A percentile compares a stretch with the other conserved stretches of the same genome.
Conservation (phyloP, 1,284 basidiomycete genomes). For the Filobasidium uniguttulatum region DNA sequence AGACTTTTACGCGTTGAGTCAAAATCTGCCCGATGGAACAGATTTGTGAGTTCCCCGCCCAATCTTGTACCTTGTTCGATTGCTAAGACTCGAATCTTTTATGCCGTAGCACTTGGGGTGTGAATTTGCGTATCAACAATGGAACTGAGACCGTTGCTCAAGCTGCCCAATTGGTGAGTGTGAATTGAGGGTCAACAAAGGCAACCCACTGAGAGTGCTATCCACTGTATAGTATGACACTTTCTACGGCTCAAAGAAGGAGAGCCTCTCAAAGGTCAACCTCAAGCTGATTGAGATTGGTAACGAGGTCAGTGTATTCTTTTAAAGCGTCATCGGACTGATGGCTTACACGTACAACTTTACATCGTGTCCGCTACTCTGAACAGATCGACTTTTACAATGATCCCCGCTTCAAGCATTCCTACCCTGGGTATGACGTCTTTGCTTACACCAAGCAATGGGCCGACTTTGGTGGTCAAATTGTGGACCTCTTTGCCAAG, state of each 20-base stretch:
- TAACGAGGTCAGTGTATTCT: slow-evolving; percentile 16
- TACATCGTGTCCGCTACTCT: not conserved
- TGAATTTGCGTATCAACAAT: slow-evolving; percentile 49
- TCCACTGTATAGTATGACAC: slow-evolving; percentile 11
- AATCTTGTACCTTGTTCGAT: not conserved
- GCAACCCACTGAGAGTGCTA: not conserved
- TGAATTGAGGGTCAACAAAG: not conserved
- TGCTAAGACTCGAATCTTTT: not conserved
- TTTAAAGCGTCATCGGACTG: no score
- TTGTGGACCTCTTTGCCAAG: slow-evolving; percentile 6
- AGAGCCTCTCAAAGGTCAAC: slow-evolving; percentile 38
- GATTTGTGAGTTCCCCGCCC: slow-evolving; percentile 18
- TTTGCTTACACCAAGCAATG: slow-evolving; percentile 11
- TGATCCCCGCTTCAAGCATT: slow-evolving; percentile 5
- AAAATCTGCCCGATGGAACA: slow-evolving; percentile 41
- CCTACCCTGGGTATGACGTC: slow-evolving; percentile 5
- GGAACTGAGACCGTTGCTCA: slow-evolving; percentile 48
- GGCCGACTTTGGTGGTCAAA: slow-evolving; percentile 1
- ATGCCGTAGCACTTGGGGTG: slow-evolving; percentile 41
- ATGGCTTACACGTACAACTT: not conserved
- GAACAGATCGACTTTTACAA: slow-evolving; percentile 16
- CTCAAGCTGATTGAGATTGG: slow-evolving; percentile 50
- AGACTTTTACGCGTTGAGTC: slow-evolving; percentile 46
- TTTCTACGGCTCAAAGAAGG: slow-evolving; percentile 41
- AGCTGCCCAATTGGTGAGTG: slow-evolving; percentile 41